Base-by-base conservation (phyloP, 2,329 filamentous ascomycete species). In the Aspergillus calidoustus region DNA sequence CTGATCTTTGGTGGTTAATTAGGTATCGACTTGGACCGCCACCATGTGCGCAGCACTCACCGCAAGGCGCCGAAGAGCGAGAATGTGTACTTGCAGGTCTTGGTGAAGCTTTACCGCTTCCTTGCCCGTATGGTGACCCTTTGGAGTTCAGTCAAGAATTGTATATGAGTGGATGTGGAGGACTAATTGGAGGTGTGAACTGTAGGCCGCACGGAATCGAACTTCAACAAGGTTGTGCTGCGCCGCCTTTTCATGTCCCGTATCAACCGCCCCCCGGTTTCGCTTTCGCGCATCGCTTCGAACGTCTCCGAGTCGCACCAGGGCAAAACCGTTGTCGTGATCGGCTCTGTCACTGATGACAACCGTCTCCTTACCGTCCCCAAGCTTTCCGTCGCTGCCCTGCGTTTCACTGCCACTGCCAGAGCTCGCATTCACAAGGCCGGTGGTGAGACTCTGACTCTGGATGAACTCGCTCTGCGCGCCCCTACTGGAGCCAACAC, bases 151-250 rank as follows among this genome's bases (percentile, higher is more conserved):
- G 57, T 44, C 17, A 28, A 22, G 6, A 30, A 28, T 41, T 51
- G 6, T 17, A 11, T 30, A 19, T 54, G n/a, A 2, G 30, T 15
- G 49, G 23, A 30, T 30, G 54, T 46, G 46, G 51, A 47, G 53
- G 30, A 62, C 65, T 67, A 67, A 71, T 71, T 57, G 68, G 57
- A 28, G 56, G 52, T 57, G 50, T 56, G 57, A 46, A 59, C 59
- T 31, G 22, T 74, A 96, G 92, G 93, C 84, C 93, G 95, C 80
- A 99, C 95, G 80, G 95, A 98, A 82, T 88, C 92, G 71, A 88
- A 87, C 84, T 99, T 99, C 91, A 99, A 99, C 91, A 96, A 97
- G 87, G 91, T 95, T 77, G 89, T 99, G 79, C 91, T 99, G 77
- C 93, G 94, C 81, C 92, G 95, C 78, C 91, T 99, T 66, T 97